Evolutionary conservation across 2,329 filamentous ascomycete genomes (phyloP), one percentile per base, ranked within the genome.

Genomic region (Cercospora sesami): DNA sequence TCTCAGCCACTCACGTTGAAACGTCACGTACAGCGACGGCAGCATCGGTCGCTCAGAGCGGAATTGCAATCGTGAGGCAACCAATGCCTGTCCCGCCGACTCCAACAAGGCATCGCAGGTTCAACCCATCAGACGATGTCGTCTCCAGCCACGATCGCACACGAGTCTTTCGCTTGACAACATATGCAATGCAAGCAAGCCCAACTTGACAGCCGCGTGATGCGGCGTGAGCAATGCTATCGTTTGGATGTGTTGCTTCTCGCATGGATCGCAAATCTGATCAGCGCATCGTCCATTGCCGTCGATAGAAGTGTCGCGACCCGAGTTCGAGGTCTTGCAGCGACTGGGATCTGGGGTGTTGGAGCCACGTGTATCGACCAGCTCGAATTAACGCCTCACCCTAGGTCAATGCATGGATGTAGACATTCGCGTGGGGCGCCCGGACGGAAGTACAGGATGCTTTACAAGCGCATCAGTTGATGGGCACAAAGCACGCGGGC

Each of bases 161-260:
- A 53, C 10, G 18, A 21, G 9, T 33, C 14, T 31, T 2, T 63
- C 60, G 60, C 60, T 63, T 51, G 30, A 23, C 42, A 36, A 33
- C 60, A 23, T 53, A 63, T 63, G 42, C 42, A 23, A 51, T 63
- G 60, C 60, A 51, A 33, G 26, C 6, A 7, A 59, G 55, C 55
- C 55, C 55, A 59, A 59, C 14, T 33, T 63, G 60, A 12, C 60
- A 51, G 30, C n/a, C 16, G 60, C 26, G 8, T 33, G 60, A 51
- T 28, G 55, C 55, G 30, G n/a, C 28, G 18, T 14, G 28, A 33
- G 9, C 55, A 59, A 59, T 59, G 30, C 16, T 23, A 23, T 36
- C 28, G 55, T 59, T 31, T 59, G 28, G 31, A 36, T 36, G n/a
- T 18, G n/a, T 57, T 14, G 14, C 14, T 36, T 33, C n/a, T 33